Evolutionary conservation across 805 yeast species (phyloP), one percentile per base, ranked within the genome.

Genomic region (Wickerhamiella bombiphila): DNA sequence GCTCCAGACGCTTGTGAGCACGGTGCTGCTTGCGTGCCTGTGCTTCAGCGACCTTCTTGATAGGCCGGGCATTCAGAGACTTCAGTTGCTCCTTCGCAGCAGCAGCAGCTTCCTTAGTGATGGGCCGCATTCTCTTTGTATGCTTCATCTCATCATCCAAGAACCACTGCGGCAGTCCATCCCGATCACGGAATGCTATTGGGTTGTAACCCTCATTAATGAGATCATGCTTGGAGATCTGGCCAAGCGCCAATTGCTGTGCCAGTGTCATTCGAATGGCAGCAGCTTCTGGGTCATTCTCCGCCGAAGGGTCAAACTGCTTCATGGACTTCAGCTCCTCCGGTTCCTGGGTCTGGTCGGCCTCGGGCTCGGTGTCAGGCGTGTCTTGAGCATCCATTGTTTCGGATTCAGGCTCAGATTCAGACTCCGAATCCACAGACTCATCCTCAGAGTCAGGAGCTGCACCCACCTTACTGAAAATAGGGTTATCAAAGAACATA

Each of bases 31-130:
- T 88, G 61, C 98, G 76, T 18, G 94, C 96, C 57, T 82, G 76
- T 4, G 98, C 98, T 61, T 91, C 99, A 49, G 81, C 71, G n/a
- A 91, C 96, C 72, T 91, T 91, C 73, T 91, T 91, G 54, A 91
- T 88, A 8, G 99, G 98, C 58, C 99, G 75, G 8, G 98, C 96
- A 59, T 91, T 91, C 57, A 91, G 63, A 43, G 86, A 79, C 54
- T 66, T 74, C 66, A 73, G 60, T 55, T 79, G 80, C 48, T 77
- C 86, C 52, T 75, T 76, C 41, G 80, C 63, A 0, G 88, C 91
- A 42, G 72, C 59, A 0, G 81, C 79, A 4, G 93, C 93, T 61
- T 91, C 98, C 60, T 93, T 93, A 5, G 98, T 91, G 44, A 91
- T 80, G 5, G 98, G 98, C 56, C 81, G 78, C 48, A 71, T 72